Conservation (phyloP, 768 basidiomycete species). For the Serpula lacrymans region DNA sequence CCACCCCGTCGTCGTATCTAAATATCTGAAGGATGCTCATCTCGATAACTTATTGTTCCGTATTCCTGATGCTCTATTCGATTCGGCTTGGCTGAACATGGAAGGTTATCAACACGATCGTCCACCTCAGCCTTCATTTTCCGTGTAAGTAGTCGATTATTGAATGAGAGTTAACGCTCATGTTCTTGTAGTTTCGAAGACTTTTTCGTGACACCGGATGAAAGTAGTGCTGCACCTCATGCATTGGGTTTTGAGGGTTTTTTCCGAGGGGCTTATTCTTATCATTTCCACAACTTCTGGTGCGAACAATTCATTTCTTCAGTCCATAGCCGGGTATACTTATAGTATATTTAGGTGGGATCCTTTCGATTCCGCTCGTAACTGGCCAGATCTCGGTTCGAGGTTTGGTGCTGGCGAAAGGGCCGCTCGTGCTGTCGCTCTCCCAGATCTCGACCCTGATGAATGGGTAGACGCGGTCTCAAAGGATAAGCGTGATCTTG, state of each 20-base stretch:
- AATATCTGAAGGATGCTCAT: conserved; percentile 80
- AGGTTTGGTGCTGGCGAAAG: conserved; percentile 76
- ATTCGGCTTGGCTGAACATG: conserved; percentile 92
- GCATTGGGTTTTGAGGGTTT: conserved; percentile 87
- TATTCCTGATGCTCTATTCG: conserved; percentile 89
- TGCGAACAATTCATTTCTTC: conserved; percentile 27
- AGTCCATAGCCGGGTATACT: too few species aligned
- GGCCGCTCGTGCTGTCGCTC: conserved; percentile 43
- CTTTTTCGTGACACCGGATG: conserved; percentile 73
- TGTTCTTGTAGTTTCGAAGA: conserved; percentile 60
- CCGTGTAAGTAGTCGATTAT: conserved; percentile 47
- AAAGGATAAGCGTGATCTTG: conserved; percentile 71
- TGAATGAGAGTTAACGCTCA: conserved; percentile 1
- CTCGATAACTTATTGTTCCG: conserved; percentile 74
- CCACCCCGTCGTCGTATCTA: conserved; percentile 89
- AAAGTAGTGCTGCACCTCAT: conserved; percentile 73
- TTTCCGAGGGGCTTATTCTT: conserved; percentile 90
- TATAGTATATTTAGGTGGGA: conserved; percentile 67
- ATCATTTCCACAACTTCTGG: conserved; percentile 95
- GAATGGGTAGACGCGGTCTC: conserved; percentile 37
- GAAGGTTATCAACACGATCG: conserved; percentile 87
- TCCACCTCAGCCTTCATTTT: conserved; percentile 91
- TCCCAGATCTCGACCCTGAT: conserved; percentile 16
- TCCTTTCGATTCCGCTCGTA: conserved; percentile 82
- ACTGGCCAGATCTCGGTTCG: conserved; percentile 87